Evolutionary conservation across 768 basidiomycete genomes (phyloP), one percentile per base, ranked within the genome.

Genomic region (Termitomyces sp.): DNA sequence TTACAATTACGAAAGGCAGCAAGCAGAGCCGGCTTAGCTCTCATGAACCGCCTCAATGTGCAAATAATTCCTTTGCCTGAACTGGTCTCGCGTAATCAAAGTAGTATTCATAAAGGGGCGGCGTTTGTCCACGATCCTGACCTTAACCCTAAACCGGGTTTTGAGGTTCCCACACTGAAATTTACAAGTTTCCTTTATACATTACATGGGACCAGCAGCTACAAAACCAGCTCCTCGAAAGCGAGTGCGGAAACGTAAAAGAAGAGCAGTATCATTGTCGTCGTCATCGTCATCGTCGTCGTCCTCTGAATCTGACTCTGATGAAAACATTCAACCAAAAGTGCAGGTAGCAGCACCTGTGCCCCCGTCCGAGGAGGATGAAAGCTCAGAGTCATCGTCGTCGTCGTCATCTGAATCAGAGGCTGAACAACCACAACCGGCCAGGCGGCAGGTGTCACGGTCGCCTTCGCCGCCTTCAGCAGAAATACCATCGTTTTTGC

Each of bases 401-500:
- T 70, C 69, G 0, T 68, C 64, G n/a, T 64, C 67, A 29, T 43
- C 46, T 31, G 37, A 31, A 29, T 6, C 4, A 3, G 29, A 29
- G 6, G 29, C 6, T 26, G 44, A 59, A 47, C 60, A 54, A 47
- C 41, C 43, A 61, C 65, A 52, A 49, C 64, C 31, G 20, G 31
- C 43, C 3, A 64, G 58, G 39, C 65, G 59, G 39, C 71, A 68
- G 12, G 61, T 64, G 46, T 67, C 78, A 10, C 75, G 73, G 5
- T 80, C 79, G 6, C 78, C 79, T 0, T 77, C 79, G 16, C 78
- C 79, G 50, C 77, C 77, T 24, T 72, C 77, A 3, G 62, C 70
- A 16, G 64, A 68, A 26, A 72, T 88, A 10, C 88, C 87, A 0
- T 74, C 87, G 1, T 88, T 91, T 64, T 64, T 87, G 13, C 75